Percentiles rank a stretch among this genome's conserved stretches.
Conservation (phyloP, 106 monocot species). For the Apostasia shenzhenica region DNA sequence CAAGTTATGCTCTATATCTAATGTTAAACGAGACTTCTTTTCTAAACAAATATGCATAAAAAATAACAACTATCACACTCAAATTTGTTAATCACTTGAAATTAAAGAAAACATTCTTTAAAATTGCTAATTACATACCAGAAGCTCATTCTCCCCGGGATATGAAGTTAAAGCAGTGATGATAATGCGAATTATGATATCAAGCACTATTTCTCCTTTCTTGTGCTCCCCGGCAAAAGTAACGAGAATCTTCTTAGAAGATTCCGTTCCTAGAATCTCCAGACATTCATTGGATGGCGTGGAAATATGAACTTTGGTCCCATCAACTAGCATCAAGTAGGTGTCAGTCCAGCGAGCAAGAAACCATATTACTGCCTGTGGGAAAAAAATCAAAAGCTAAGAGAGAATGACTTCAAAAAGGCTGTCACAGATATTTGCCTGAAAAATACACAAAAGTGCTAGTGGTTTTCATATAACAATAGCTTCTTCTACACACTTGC, state of each 20-base stretch:
- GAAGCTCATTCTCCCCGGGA: constrained; percentile 77
- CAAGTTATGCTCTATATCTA: too few species aligned
- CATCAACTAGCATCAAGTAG: constrained; percentile 70
- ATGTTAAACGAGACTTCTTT: too few species aligned
- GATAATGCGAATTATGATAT: constrained; percentile 62
- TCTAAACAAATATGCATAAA: too few species aligned
- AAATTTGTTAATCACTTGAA: too few species aligned
- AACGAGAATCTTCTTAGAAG: constrained; percentile 46
- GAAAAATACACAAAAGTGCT: too few species aligned
- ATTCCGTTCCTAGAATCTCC: constrained; percentile 11
- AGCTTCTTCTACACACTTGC: too few species aligned
- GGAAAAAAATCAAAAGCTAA: too few species aligned
- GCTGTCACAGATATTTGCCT: too few species aligned
- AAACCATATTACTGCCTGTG: constrained; percentile 90
- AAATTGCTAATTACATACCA: constrained; percentile 29
- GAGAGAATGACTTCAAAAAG: too few species aligned
- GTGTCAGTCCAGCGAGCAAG: constrained; percentile 93
- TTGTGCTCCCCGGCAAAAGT: constrained; percentile 75
- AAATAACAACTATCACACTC: too few species aligned
- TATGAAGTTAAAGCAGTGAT: constrained; percentile 53
- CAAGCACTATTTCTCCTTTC: constrained; percentile 69
- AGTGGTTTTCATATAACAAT: too few species aligned
- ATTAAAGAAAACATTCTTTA: too few species aligned
- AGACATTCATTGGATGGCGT: constrained; percentile 16
- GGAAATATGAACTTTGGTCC: constrained; percentile 23